phyloP scores from a whole-genome alignment of 2,329 filamentous ascomycete species.

The Zasmidium cellare region DNA sequence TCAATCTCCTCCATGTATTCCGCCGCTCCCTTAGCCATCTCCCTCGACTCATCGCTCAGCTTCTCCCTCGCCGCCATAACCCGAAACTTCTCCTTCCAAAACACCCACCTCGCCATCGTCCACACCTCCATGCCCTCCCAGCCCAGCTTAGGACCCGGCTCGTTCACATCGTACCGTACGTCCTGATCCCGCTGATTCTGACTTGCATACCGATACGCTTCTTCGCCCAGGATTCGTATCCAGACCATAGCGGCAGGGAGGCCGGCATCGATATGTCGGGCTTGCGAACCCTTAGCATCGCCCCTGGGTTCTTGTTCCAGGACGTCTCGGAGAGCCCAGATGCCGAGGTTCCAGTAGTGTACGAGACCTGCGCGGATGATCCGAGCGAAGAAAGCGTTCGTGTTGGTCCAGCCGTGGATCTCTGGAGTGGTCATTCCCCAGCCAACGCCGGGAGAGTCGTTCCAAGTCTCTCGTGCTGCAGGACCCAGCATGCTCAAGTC shows the following conservation, averaged over 20 bases:
- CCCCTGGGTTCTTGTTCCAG: constrained; percentile 25
- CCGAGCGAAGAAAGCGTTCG: constrained; percentile 34
- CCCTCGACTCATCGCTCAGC: not conserved
- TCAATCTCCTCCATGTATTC: not conserved
- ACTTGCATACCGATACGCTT: not conserved
- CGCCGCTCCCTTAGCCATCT: not conserved
- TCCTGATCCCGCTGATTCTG: not conserved
- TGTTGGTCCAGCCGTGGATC: constrained; percentile 33
- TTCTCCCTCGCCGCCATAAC: not conserved
- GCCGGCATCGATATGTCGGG: not conserved
- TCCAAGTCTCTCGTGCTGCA: constrained; percentile 1
- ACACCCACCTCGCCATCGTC: not conserved
- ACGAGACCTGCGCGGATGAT: constrained; percentile 22
- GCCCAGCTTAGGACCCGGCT: not conserved
- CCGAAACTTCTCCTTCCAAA: not conserved
- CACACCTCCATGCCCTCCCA: not conserved
- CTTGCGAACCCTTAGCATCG: not conserved
- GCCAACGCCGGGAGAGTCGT: constrained; percentile 26
- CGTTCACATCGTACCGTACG: not conserved
- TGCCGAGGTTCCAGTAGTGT: constrained; percentile 28
- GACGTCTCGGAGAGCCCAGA: constrained; percentile 33
- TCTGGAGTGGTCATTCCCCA: constrained; percentile 27
- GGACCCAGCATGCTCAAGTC: not conserved
- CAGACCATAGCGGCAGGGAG: not conserved
- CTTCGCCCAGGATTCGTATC: not conserved